Base-by-base conservation (phyloP, 768 basidiomycete genomes). In the Rhodotorula kratochvilovae region DNA sequence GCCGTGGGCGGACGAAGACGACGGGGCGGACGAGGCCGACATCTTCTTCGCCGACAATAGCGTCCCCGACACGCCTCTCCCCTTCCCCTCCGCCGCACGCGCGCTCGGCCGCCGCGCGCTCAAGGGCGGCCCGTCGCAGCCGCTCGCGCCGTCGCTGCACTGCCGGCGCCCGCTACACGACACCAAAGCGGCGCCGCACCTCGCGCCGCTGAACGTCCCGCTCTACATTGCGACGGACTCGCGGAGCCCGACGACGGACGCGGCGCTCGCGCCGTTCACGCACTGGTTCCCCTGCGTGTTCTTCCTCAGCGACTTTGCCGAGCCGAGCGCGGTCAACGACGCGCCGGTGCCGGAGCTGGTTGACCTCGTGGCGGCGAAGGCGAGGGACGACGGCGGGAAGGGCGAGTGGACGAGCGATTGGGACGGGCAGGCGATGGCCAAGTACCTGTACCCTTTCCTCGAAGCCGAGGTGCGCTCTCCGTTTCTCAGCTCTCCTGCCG, bases 161-260 rank as follows among this genome's bases (percentile, higher is more conserved):
- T 74, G 72, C 54, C 72, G 68, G 45, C 27, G 58, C 10, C 53
- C 65, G 13, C 66, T 74, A 1, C 66, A 66, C 61, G 62, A 64
- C 27, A 0, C 42, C 21, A n/a, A 11, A 4, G 7, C 36, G n/a
- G 35, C 59, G 42, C 46, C 48, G 23, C 46, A 31, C 23, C 65
- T 70, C 17, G 39, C 55, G 27, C 74, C 68, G 4, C 81, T 89
- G 58, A 88, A 88, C 75, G 82, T 80, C 15, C 87, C 87, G 0
- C 77, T 90, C 51, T 90, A 85, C 79, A 82, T 90, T 62, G 85
- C 89, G 23, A 89, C 89, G 21, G 89, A 90, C 77, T 82, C 83
- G 21, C 71, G 76, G 10, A 77, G 80, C 17, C 84, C 85, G 0
- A 67, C 74, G 2, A 71, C 76, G 0, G 81, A 87, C 72, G 81